Base-by-base conservation (phyloP, 345 rosid species). In the Stellera chamaejasme region DNA sequence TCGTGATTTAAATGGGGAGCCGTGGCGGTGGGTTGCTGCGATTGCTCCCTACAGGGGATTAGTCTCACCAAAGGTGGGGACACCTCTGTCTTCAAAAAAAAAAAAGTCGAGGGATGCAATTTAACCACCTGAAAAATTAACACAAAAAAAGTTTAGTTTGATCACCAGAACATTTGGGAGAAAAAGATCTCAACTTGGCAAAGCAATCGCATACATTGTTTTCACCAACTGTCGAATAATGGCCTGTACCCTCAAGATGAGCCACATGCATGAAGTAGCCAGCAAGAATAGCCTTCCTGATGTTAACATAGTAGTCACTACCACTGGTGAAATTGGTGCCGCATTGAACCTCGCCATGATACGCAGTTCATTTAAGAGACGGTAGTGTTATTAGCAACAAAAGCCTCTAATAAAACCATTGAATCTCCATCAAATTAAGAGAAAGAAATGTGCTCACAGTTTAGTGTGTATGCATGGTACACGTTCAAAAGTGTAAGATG, bases 191-290 rank as follows among this genome's bases (percentile, higher is more conserved):
- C 26, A 27, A 50, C 36, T 19, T 14, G 5, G 19, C 13, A 2
- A 32, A 44, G 25, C 11, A 26, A n/a, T 13, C 9, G 72, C 77
- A 26, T 72, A 89, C 97, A 57, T 90, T 96, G 63, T 94, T 94
- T 70, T 94, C 99, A 73, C 87, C 90, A 49, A 90, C 99, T 0
- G 97, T 94, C 69, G 87, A 74, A 70, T 90, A 94, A 55, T 90
- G 90, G 48, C 96, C 96, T 12, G 93, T 79, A 44, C 82, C 83
- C 66, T 87, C 97, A 52, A 87, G 69, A 64, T 90, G 96, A 56
- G 91, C 97, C 50, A 90, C 96, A 69, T 90, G 97, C 97, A 85
- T 92, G 64, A 90, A 90, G 69, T 87, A 90, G 45, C 97, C 97
- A 13, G 85, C 77, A n/a, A 90, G 77, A 77, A 87, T 67, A 55